Conservation (phyloP, 1,284 basidiomycete genomes). For the Leccinum angustisporum region DNA sequence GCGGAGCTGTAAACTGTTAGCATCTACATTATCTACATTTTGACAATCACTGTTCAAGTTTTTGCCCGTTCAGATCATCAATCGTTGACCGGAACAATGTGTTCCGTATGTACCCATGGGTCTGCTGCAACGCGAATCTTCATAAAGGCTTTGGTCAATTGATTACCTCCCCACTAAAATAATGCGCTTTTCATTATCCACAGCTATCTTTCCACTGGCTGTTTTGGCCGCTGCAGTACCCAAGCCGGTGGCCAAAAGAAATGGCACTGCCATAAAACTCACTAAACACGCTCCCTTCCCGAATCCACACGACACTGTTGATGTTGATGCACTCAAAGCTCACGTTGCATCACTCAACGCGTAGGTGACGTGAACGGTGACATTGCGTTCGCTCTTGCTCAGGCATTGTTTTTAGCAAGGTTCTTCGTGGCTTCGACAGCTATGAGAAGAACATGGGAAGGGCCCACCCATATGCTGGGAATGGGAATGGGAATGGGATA, state of each 20-base stretch:
- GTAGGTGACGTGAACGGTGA: not conserved
- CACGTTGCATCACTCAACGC: not conserved
- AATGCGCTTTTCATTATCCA: not conserved
- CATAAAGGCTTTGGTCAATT: not conserved
- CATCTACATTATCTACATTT: too few relatives aligned
- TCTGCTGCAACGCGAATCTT: not conserved
- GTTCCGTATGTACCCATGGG: too few relatives aligned
- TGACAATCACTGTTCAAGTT: too few relatives aligned
- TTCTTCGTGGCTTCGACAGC: not conserved
- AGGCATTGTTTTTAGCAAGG: not conserved
- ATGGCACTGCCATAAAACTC: not conserved
- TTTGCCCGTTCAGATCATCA: not conserved
- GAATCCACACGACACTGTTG: not conserved
- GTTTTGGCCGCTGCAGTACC: not conserved
- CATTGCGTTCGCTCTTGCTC: not conserved
- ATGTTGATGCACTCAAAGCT: not conserved
- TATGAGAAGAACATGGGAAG: not conserved
- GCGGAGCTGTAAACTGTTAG: too few relatives aligned
- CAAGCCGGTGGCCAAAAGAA: not conserved
- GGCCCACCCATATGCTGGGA: not conserved
- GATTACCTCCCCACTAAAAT: not conserved
- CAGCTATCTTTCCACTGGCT: not conserved
- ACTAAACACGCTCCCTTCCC: not conserved
- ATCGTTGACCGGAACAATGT: not conserved
- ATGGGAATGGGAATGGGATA: not conserved